These are phyloP conservation scores for Phaseolus lunatus DNA, from an alignment of 306 rosid genomes.

Conservation along the genomic window DNA sequence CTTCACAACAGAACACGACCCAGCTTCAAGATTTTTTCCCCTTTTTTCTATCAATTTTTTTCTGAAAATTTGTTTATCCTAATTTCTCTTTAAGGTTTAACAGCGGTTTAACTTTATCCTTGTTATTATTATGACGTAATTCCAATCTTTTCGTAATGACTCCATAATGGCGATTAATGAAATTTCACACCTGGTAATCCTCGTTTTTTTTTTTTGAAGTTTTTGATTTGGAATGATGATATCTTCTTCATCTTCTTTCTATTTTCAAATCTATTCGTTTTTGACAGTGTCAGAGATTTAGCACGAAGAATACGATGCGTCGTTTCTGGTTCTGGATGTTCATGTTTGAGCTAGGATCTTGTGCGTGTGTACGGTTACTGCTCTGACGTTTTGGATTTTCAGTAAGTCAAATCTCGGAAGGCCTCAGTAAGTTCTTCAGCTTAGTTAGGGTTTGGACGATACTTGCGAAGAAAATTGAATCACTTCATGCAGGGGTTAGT, in stretches of 20 bases:
- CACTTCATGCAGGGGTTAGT: conserved; percentile 17
- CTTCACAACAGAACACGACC: not conserved
- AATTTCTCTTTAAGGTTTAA: conserved; percentile 2
- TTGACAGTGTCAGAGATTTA: conserved; percentile 27
- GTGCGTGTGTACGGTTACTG: conserved; percentile 23
- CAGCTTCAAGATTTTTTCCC: not conserved
- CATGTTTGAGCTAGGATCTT: conserved; percentile 35
- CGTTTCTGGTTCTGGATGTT: conserved; percentile 48
- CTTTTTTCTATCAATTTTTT: not conserved
- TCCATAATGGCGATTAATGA: conserved; percentile 58
- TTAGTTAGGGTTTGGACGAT: conserved; percentile 56
- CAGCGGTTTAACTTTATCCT: not conserved
- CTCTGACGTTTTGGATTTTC: conserved; percentile 41
- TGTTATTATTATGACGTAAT: not conserved
- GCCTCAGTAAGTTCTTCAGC: conserved; percentile 31
- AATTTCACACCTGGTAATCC: conserved; percentile 50
- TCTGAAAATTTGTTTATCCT: not conserved
- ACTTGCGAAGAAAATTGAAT: not conserved
- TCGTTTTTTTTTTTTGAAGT: not conserved
- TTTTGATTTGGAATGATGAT: not conserved
- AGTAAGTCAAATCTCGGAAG: conserved; percentile 33
- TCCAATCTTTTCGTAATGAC: conserved; percentile 27
- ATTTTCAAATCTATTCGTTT: conserved; percentile 1
- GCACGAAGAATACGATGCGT: conserved; percentile 33
- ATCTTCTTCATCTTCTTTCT: not conserved